Conservation (phyloP, 2,329 filamentous ascomycete species). For the Penicillium sumatraense region DNA sequence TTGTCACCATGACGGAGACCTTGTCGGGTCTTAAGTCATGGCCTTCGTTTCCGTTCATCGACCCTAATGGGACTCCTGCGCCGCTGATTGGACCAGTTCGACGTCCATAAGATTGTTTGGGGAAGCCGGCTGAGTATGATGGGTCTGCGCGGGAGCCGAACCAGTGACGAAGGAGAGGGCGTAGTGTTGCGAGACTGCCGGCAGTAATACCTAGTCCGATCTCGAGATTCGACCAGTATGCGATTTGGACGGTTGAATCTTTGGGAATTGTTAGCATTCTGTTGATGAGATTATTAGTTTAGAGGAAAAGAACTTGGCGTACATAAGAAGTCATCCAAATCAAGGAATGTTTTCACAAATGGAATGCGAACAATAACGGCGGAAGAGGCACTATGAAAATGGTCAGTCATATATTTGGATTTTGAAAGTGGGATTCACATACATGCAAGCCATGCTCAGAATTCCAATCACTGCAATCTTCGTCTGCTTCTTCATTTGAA, state of each 20-base stretch:
- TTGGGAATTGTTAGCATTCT: background rate
- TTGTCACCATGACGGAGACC: constrained; percentile 34
- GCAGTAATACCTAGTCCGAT: constrained; percentile 48
- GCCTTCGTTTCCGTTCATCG: constrained; percentile 22
- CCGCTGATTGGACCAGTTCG: constrained; percentile 18
- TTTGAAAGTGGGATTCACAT: constrained; percentile 9
- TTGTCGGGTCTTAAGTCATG: constrained; percentile 34
- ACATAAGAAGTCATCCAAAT: constrained; percentile 42
- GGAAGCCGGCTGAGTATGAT: constrained; percentile 26
- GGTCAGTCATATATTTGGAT: background rate
- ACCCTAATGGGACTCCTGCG: constrained; percentile 29
- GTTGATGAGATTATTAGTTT: background rate
- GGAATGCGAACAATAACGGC: constrained; percentile 53
- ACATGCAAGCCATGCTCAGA: constrained; percentile 60
- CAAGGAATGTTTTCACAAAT: constrained; percentile 41
- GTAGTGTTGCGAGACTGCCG: constrained; percentile 53
- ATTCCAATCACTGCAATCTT: constrained; percentile 60
- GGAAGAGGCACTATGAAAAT: constrained; percentile 44
- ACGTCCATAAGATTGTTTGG: constrained; percentile 21
- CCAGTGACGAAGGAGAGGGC: constrained; percentile 50
- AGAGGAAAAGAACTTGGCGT: constrained; percentile 8
- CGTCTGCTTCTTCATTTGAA: constrained; percentile 58
- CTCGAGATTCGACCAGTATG: constrained; percentile 44
- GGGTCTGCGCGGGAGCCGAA: constrained; percentile 24
- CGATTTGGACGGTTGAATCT: constrained; percentile 50